Evolutionary conservation across 352 stramenopile genomes (phyloP), one percentile per base, ranked within the genome.

Genomic region (Phytophthora cryptogea): DNA sequence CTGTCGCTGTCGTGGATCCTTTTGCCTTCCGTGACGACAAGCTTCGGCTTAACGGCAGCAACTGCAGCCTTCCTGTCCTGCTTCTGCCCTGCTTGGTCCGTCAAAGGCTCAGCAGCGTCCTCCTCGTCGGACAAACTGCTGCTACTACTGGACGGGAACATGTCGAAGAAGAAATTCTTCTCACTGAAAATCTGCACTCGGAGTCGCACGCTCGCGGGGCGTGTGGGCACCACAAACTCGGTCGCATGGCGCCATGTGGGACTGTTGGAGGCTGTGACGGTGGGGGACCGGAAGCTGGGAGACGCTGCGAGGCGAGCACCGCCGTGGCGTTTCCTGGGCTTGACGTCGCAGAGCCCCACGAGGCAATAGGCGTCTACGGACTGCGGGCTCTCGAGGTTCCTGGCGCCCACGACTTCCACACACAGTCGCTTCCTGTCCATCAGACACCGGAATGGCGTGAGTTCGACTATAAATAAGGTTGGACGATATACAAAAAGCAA

Each of bases 151-250:
- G 58, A 65, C 16, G 82, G 80, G 45, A 93, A 93, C 84, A 93
- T 93, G 63, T 93, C 84, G 54, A 93, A 93, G 61, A 90, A 92
- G 53, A 91, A 90, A 28, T 82, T 88, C 46, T 89, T 89, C 58
- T 88, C 80, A 45, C 72, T 88, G 54, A 79, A 88, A 6, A 93
- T 41, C 46, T 89, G 68, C 39, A 91, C 68, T 16, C 45, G 27
- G 17, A 80, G 45, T 26, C 72, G 37, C 33, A 74, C 42, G 27
- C 17, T 67, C 35, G 59, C 44, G 8, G 65, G 72, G 1, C 32
- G 27, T 23, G 54, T 17, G 8, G 66, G 62, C 16, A 68, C 45
- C 31, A 72, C 60, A 10, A 88, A 75, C 33, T 83, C 70, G 7
- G 72, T 43, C 28, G 64, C 63, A 69, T 88, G 75, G 1, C 39